Evolutionary conservation across 352 stramenopile genomes (phyloP), one percentile per base, ranked within the genome.

Genomic region (Globisporangium spiculum): DNA sequence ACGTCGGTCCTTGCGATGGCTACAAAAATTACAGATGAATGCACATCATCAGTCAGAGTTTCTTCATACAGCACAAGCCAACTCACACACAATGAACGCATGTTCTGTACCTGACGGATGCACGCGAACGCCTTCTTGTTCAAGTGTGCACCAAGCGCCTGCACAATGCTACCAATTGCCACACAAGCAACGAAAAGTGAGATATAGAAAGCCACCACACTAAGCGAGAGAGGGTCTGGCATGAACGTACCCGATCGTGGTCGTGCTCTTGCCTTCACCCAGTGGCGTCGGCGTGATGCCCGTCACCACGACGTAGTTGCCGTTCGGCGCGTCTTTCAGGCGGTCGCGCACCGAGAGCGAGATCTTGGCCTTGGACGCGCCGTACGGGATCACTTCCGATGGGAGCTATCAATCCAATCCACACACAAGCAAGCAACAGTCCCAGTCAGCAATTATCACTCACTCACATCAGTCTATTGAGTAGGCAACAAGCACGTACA

Each of bases 211-310:
- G 2, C 36, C 36, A 44, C 36, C 36, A 44, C 27, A 2, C 27
- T 30, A 30, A 30, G 27, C 4, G 27, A 30, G 5, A 14, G n/a
- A 56, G 50, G 60, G 62, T 44, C 36, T 26, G 14, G 10, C 48
- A 22, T 30, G 41, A 50, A 50, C 74, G 12, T 79, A 92, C 83
- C 99, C 97, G 18, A 98, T 98, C 1, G 97, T 99, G 8, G 97
- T 99, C n/a, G 98, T 99, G 65, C 91, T 99, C 77, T 99, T 99
- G 65, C 97, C 97, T 77, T 99, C 97, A 6, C 97, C 97, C 12
- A 99, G 79, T 6, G 97, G 97, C 30, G 97, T 99, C 5, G 97
- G 97, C 68, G 98, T 99, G 74, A 99, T 99, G 32, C 97, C 97
- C 56, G 93, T 97, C 4, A 98, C 89, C 10, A 99, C 95, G 30